Conservation (phyloP, 2,329 filamentous ascomycete genomes). For the Arthrobotrys sinensis region DNA sequence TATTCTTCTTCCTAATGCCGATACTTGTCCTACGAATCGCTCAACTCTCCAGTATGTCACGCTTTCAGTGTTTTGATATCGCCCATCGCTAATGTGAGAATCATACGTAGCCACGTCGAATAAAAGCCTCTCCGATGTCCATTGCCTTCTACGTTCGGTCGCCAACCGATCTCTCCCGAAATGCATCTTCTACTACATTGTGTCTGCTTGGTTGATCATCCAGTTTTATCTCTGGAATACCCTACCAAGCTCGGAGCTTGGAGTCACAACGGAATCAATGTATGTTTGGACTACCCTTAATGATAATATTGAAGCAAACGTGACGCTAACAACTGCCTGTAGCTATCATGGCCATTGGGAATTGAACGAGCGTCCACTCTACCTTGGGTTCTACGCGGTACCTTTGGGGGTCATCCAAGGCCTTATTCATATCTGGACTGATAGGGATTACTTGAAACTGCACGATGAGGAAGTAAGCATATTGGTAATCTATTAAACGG, state of each 20-base stretch:
- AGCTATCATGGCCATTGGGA: slow-evolving; percentile 62
- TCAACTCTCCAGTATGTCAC: slow-evolving; percentile 62
- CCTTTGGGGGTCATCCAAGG: slow-evolving; percentile 63
- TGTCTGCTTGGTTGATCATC: slow-evolving; percentile 63
- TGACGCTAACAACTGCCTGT: slow-evolving; percentile 2
- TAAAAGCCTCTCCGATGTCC: slow-evolving; percentile 61
- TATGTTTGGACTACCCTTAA: slow-evolving; percentile 37
- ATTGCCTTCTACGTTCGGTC: slow-evolving; percentile 59
- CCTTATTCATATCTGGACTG: slow-evolving; percentile 61
- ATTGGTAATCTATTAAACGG: neutral
- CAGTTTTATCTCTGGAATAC: slow-evolving; percentile 63
- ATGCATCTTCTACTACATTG: slow-evolving; percentile 62
- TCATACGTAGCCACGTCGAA: slow-evolving; percentile 58
- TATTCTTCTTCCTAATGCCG: slow-evolving; percentile 63
- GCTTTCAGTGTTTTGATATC: neutral
- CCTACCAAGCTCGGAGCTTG: slow-evolving; percentile 60
- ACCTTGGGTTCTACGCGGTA: slow-evolving; percentile 62
- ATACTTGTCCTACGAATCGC: slow-evolving; percentile 63
- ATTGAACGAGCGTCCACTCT: slow-evolving; percentile 64
- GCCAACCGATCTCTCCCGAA: slow-evolving; percentile 61
- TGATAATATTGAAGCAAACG: no score
- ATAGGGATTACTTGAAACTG: slow-evolving; percentile 62
- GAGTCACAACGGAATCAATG: slow-evolving; percentile 62
- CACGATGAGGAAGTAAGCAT: slow-evolving; percentile 54
- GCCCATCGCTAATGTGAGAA: neutral